phyloP scores from a whole-genome alignment of 2,329 filamentous ascomycete genomes.

The Calonectria pseudoturangicola region DNA sequence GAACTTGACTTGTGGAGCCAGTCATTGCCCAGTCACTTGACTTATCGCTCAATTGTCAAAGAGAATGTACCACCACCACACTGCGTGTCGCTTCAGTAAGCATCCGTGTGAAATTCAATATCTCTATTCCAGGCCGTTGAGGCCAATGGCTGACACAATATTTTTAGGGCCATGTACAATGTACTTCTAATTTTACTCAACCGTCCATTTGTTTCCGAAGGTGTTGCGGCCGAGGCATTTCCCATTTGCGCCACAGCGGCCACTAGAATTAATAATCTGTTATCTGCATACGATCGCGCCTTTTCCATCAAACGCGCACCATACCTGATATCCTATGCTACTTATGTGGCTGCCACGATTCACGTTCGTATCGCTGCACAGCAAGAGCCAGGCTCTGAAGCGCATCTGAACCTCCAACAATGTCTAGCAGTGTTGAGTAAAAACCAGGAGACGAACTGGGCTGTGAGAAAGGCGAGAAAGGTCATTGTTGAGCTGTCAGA shows the following conservation, averaged over 20 bases:
- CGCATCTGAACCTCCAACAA: background rate
- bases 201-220: background rate
- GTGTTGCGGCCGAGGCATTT: background rate
- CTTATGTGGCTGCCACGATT: background rate
- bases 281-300: background rate
- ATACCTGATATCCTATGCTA: background rate
- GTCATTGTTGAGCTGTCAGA: background rate
- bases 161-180: background rate
- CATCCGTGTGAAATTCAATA: no score
- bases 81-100: background rate
- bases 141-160: background rate
- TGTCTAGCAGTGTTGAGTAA: background rate
- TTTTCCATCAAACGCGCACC: background rate
- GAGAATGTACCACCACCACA: background rate
- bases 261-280: background rate
- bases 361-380: background rate
- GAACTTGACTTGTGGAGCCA: background rate
- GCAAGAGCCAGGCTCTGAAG: background rate
- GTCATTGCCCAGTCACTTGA: background rate
- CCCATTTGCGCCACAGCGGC: background rate
- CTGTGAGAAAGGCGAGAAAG: background rate
- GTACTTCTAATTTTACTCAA: background rate
- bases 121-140: no score
- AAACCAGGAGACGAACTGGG: slow-evolving; percentile 4
- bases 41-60: background rate